These are phyloP conservation scores for Collybia sp. DNA, from an alignment of 768 basidiomycete genomes.

Conservation along the genomic window DNA sequence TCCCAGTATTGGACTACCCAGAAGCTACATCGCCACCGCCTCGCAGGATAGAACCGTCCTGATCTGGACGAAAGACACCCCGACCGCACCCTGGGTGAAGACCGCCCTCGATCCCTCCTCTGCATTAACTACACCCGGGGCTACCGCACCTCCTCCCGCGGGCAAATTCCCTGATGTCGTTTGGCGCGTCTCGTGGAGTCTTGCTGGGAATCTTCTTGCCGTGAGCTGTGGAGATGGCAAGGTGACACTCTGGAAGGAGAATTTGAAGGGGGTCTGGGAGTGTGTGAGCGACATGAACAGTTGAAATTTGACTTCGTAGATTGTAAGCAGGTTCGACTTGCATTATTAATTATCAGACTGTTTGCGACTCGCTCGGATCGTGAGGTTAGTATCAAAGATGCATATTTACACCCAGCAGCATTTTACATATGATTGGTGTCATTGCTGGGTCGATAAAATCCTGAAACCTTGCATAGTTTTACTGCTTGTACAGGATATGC, in stretches of 20 bases:
- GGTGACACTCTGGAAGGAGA: slow-evolving; percentile 98
- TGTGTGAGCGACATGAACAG: slow-evolving; percentile 95
- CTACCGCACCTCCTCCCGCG: slow-evolving; percentile 39
- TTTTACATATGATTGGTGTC: too few species aligned
- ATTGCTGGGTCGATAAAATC: too few species aligned
- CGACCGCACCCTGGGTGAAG: slow-evolving; percentile 73
- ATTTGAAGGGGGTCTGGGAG: slow-evolving; percentile 91
- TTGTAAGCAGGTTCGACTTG: too few species aligned
- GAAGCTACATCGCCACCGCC: slow-evolving; percentile 93
- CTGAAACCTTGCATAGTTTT: too few species aligned
- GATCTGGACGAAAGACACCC: slow-evolving; percentile 87
- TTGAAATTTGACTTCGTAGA: slow-evolving; percentile 27
- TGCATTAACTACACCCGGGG: slow-evolving; percentile 37
- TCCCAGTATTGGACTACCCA: slow-evolving; percentile 91
- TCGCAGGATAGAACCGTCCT: slow-evolving; percentile 91
- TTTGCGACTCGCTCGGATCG: too few species aligned
- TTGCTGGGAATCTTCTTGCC: slow-evolving; percentile 92
- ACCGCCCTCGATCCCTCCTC: slow-evolving; percentile 72
- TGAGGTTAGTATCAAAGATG: too few species aligned
- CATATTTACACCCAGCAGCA: too few species aligned
- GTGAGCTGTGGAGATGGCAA: slow-evolving; percentile 98
- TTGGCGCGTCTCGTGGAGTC: slow-evolving; percentile 97
- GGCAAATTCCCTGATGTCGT: slow-evolving; percentile 96
- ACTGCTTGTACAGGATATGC: too few species aligned
- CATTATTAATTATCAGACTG: too few species aligned